Percentiles rank a stretch among this genome's conserved stretches.
These are phyloP conservation scores for Arabidopsis hybrid DNA, from an alignment of 441 rosid species.

Conservation along the genomic window DNA sequence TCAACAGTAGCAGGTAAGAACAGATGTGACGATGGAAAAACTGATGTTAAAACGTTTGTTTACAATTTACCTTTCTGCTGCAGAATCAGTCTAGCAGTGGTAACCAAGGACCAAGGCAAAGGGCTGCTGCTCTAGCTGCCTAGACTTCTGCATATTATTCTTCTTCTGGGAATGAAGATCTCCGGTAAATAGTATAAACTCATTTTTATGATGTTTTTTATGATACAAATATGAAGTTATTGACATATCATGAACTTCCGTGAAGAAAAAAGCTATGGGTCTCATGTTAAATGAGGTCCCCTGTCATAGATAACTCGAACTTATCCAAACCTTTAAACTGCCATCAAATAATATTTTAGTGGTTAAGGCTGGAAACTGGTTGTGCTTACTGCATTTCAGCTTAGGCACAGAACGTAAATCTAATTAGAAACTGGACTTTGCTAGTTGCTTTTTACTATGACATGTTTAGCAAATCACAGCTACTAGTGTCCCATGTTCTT, in stretches of 20 bases:
- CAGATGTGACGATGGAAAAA: conserved; percentile 9
- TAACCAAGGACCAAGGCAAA: conserved; percentile 88
- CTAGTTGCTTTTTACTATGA: too few species aligned
- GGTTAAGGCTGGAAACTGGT: too few species aligned
- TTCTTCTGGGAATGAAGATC: conserved; percentile 60
- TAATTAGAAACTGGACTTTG: too few species aligned
- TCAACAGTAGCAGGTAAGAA: not conserved
- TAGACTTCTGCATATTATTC: conserved; percentile 87
- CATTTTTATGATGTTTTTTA: not conserved
- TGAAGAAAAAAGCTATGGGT: conserved; percentile 4
- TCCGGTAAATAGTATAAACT: conserved; percentile 51
- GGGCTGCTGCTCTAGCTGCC: conserved; percentile 99
- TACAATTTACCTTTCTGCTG: conserved; percentile 15
- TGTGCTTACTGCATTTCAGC: too few species aligned
- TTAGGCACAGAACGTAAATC: too few species aligned
- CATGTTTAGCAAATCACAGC: too few species aligned
- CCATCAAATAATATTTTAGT: too few species aligned
- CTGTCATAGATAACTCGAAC: not conserved
- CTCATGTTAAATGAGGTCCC: conserved; percentile 8
- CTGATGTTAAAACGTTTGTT: not conserved
- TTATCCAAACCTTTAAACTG: too few species aligned
- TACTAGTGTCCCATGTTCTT: too few species aligned
- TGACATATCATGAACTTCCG: not conserved
- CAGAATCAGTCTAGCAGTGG: conserved; percentile 76
- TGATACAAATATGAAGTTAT: conserved; percentile 8